These are phyloP conservation scores for Agastache rugosa DNA, from an alignment of 257 asterid genomes.

Conservation along the genomic window DNA sequence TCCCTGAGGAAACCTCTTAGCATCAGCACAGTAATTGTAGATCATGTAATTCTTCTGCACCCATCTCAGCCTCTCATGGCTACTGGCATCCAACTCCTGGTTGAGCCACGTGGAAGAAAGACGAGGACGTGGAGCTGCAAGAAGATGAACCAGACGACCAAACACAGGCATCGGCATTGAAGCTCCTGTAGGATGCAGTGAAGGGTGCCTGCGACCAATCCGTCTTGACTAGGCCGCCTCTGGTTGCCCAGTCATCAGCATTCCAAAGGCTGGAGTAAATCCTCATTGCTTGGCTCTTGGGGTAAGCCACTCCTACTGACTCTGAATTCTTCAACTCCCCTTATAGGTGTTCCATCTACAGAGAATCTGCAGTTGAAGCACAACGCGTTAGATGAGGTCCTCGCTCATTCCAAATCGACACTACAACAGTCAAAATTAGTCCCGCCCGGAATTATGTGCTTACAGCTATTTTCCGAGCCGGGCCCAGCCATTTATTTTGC, in stretches of 20 bases:
- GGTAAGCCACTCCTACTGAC: conserved; percentile 47
- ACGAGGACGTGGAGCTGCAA: background rate
- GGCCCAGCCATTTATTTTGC: too few relatives aligned
- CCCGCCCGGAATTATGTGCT: too few relatives aligned
- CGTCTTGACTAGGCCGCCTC: conserved; percentile 50
- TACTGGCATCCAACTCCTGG: conserved; percentile 22
- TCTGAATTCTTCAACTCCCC: conserved; percentile 56
- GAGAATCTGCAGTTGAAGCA: conserved; percentile 38
- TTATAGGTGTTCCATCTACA: conserved; percentile 46
- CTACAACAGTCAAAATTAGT: too few relatives aligned
- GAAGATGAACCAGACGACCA: conserved; percentile 24
- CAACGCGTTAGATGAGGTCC: background rate
- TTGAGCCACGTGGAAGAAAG: conserved; percentile 17
- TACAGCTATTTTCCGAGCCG: too few relatives aligned
- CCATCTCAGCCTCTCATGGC: conserved; percentile 40
- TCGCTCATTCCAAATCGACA: too few relatives aligned
- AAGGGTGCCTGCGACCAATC: conserved; percentile 55
- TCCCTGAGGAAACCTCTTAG: conserved; percentile 46
- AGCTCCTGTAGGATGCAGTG: conserved; percentile 49
- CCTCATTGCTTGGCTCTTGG: conserved; percentile 50
- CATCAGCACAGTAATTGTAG: conserved; percentile 29
- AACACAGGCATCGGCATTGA: conserved; percentile 37
- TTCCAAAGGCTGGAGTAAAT: conserved; percentile 57
- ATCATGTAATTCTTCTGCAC: conserved; percentile 43
- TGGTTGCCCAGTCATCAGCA: conserved; percentile 56